Base-by-base conservation (phyloP, 495 filamentous ascomycete species). In the Umbilicaria muhlenbergii region DNA sequence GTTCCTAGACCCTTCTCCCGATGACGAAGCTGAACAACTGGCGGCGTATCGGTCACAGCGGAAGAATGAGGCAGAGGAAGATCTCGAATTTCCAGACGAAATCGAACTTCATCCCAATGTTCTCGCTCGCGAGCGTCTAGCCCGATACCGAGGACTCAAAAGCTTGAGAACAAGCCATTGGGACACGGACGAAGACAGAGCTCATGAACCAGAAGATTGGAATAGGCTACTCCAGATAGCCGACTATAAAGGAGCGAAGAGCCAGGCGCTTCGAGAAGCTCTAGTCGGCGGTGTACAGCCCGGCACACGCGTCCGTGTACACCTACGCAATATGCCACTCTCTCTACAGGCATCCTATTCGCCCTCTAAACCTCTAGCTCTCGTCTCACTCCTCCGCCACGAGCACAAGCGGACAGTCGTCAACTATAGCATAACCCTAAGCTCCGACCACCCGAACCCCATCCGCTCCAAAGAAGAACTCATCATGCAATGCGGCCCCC, bases 61-160 rank as follows among this genome's bases (percentile, higher is more conserved):
- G 44, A 70, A 73, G 24, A 76, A 73, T 18, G 86, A 94, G 51
- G 85, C 78, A 16, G 68, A 83, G 42, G 88, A 96, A 17, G 88
- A 98, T 56, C 71, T 81, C 14, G 89, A 95, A 51, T 98, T 96
- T 63, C 91, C 91, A 4, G 91, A 98, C 47, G 91, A 98, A 60
- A 88, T 96, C 52, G 91, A 98, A 58, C 69, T 98, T 35, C 84
- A 81, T 50, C 91, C 92, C 0, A 77, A 88, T 40, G 86, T 88
- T 2, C 68, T 83, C 34, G 91, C 88, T 3, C 66, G 85, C 35
- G 91, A 98, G 61, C 73, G 91, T 3, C 64, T 96, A 38, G 73
- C 81, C 12, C 73, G 82, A 40, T 98, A 92, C 62, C 65, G 91
- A 55, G 91, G 91, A 14, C 61, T 98, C 42, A 96, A 94, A 69